phyloP scores from a whole-genome alignment of 192 early-diverging fungal genomes.

The Coemansia sp. region DNA sequence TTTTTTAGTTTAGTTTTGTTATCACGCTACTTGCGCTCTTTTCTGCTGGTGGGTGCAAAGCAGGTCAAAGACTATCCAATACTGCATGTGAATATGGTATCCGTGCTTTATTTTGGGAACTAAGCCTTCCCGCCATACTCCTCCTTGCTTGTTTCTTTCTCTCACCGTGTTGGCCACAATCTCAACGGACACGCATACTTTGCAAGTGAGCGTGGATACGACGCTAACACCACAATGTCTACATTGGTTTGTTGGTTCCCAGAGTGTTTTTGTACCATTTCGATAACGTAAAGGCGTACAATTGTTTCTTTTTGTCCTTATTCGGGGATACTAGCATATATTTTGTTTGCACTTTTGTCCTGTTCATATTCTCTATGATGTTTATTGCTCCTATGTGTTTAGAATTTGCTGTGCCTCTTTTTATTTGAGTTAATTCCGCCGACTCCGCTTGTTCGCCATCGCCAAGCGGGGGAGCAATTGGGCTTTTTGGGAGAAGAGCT shows the following conservation, averaged over 20 bases:
- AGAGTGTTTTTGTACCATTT: not conserved
- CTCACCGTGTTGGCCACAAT: not conserved
- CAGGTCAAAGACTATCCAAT: not conserved
- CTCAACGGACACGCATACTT: not conserved
- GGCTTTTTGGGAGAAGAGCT: not conserved
- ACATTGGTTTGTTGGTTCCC: not conserved
- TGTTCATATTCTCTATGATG: not conserved
- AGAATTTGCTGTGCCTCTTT: not conserved
- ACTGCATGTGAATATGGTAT: not conserved
- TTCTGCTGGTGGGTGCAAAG: not conserved
- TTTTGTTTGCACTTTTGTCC: not conserved
- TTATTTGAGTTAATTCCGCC: not conserved
- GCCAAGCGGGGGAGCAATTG: too few relatives aligned
- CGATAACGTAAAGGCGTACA: not conserved
- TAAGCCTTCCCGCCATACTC: not conserved
- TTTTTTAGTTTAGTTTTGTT: not conserved
- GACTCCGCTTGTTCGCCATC: not conserved
- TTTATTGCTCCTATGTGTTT: not conserved
- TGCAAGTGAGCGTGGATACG: not conserved
- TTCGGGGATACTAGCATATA: not conserved
- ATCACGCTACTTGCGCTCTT: not conserved
- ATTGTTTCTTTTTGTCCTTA: not conserved
- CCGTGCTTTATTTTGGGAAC: not conserved
- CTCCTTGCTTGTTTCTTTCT: not conserved
- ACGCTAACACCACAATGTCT: not conserved